Evolutionary conservation across 108 stramenopile genomes (phyloP), one percentile per base, ranked within the genome.

Genomic region (Pseudonitzschia delicatissima): DNA sequence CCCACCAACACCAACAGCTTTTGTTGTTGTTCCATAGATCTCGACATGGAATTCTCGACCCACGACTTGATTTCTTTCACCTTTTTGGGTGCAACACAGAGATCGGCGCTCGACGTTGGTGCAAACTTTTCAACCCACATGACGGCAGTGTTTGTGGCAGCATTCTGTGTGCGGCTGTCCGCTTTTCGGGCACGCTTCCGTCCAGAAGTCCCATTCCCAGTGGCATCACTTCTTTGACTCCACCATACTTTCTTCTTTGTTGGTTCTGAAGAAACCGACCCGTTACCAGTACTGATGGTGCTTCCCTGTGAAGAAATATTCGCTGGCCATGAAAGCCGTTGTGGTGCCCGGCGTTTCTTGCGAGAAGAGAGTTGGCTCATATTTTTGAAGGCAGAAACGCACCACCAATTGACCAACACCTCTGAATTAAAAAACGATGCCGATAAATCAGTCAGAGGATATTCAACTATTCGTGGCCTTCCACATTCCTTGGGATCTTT

Each of bases 31-130:
- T 50, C 50, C 21, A 26, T 15, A 4, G 29, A 15, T 55, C 26
- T 13, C 17, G 31, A 27, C 25, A 7, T 51, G 4, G 29, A 3
- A 55, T 55, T 55, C 18, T 65, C 26, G 6, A 93, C 39, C 83
- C 86, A 94, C 2, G 67, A 9, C 5, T 55, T 45, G 9, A 91
- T 73, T 68, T 89, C 80, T 34, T 86, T 80, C 12, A 94, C 78
- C 68, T 91, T 91, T 69, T 91, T 90, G 37, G 93, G 88, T 23
- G 93, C 90, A 9, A 94, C 87, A 49, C 87, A 87, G 6, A 94
- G 62, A 32, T 94, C 88, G 0, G 42, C 42, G 26, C 67, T 68
- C 4, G 27, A 65, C 23, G 47, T 59, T 9, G 93, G 93, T 15
- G 77, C 58, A 36, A 87, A 80, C 65, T 79, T 82, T 53, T 87